Evolutionary conservation across 352 stramenopile species (phyloP).

Genomic region (Pythium scleroteichum): DNA sequence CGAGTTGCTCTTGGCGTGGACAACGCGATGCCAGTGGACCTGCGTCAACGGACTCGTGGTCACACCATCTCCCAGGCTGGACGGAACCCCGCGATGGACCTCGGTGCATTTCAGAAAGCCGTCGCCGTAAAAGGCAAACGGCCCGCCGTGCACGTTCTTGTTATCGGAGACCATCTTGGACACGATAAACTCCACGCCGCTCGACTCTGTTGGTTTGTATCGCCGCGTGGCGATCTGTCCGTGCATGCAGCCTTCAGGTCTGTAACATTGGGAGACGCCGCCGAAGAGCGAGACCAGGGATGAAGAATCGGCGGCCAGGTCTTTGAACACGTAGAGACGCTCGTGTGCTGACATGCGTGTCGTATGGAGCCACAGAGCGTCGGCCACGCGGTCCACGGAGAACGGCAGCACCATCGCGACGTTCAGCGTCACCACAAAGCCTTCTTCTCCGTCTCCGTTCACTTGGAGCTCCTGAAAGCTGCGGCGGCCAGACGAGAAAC

Average conservation of each 20-base stretch:
- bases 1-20: neutral
- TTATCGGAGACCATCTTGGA: slow-evolving; percentile 10
- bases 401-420: slow-evolving; percentile 10
- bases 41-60: slow-evolving; percentile 9
- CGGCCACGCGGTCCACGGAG: slow-evolving; percentile 3
- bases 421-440: neutral
- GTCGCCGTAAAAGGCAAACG: slow-evolving; percentile 1
- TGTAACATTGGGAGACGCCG: neutral
- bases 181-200: neutral
- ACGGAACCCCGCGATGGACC: neutral
- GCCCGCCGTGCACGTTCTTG: neutral
- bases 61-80: neutral
- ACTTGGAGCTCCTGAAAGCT: slow-evolving; percentile 12
- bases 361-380: slow-evolving; percentile 13
- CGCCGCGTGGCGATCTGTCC: slow-evolving; percentile 13
- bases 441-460: neutral
- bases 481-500: neutral
- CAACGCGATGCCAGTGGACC: slow-evolving; percentile 8
- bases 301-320: neutral
- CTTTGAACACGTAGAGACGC: slow-evolving; percentile 8
- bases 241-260: slow-evolving; percentile 7
- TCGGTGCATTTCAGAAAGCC: slow-evolving; percentile 6
- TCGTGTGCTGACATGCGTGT: slow-evolving; percentile 9
- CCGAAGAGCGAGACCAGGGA: slow-evolving; percentile 12
- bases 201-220: neutral